phyloP scores from a whole-genome alignment of 805 yeast species.

The Lipomyces spencermartinsiae region DNA sequence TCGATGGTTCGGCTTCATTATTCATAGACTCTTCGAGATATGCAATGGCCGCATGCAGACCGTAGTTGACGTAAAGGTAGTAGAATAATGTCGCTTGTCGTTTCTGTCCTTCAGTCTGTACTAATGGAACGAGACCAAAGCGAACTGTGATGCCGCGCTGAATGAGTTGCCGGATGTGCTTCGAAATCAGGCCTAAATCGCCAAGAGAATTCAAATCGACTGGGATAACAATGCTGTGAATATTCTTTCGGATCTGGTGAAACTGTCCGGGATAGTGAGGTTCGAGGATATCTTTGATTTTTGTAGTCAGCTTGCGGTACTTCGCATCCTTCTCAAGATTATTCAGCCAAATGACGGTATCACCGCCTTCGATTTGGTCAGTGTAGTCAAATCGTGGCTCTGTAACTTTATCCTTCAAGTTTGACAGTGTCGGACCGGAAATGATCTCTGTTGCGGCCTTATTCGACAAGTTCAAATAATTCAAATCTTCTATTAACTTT shows the following conservation, averaged over 20 bases:
- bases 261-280: slow-evolving; percentile 61
- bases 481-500: slow-evolving; percentile 41
- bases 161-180: slow-evolving; percentile 41
- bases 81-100: slow-evolving; percentile 30
- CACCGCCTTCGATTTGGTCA: slow-evolving; percentile 37
- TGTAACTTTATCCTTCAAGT: slow-evolving; percentile 21
- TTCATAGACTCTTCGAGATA: slow-evolving; percentile 12
- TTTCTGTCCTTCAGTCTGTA: slow-evolving; percentile 31
- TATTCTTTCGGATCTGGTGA: slow-evolving; percentile 73
- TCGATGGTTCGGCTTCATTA: slow-evolving; percentile 29
- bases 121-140: slow-evolving; percentile 79
- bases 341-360: slow-evolving; percentile 71
- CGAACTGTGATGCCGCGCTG: slow-evolving; percentile 73
- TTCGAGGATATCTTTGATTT: slow-evolving; percentile 57
- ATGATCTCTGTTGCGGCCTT: slow-evolving; percentile 49
- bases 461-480: slow-evolving; percentile 48
- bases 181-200: slow-evolving; percentile 59
- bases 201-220: slow-evolving; percentile 62
- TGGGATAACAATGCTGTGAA: slow-evolving; percentile 75
- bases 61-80: slow-evolving; percentile 37
- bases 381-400: slow-evolving; percentile 47
- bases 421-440: slow-evolving; percentile 35
- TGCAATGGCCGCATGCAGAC: slow-evolving; percentile 30
- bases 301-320: slow-evolving; percentile 56
- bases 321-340: slow-evolving; percentile 69